Percentiles rank a stretch among this genome's conserved stretches.
phyloP scores from a whole-genome alignment of 2,329 filamentous ascomycete species.

The Exophiala bonariae region DNA sequence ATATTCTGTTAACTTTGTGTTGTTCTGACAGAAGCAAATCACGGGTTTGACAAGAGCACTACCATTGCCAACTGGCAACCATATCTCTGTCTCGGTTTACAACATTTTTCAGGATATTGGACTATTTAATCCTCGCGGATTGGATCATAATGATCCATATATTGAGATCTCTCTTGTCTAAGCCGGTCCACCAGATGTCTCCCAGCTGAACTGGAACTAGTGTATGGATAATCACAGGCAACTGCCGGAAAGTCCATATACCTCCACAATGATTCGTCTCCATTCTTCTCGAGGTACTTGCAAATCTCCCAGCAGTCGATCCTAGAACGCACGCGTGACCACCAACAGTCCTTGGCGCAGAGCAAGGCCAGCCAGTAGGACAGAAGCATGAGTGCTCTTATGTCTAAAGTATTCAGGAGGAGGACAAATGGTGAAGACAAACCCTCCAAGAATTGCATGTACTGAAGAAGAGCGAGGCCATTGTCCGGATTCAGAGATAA shows the following conservation, averaged over 20 bases:
- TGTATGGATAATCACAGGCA: slow-evolving; percentile 11
- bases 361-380: slow-evolving; percentile 13
- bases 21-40: too few species aligned
- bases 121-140: too few species aligned
- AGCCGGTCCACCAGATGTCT: background rate
- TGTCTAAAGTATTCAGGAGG: slow-evolving; percentile 7
- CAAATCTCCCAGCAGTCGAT: slow-evolving; percentile 11
- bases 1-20: too few species aligned
- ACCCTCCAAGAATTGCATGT: slow-evolving; percentile 11
- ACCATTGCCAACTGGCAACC: too few species aligned
- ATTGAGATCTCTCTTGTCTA: background rate
- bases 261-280: slow-evolving; percentile 6
- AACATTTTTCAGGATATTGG: too few species aligned
- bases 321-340: slow-evolving; percentile 2
- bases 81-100: too few species aligned
- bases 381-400: slow-evolving; percentile 8
- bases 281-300: slow-evolving; percentile 3
- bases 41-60: too few species aligned
- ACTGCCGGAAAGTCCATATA: slow-evolving; percentile 11
- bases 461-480: slow-evolving; percentile 2
- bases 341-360: slow-evolving; percentile 11
- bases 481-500: slow-evolving; percentile 2
- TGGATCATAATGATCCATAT: too few species aligned
- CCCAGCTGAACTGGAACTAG: background rate
- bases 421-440: slow-evolving; percentile 4